Base-by-base conservation (phyloP, 1,284 basidiomycete genomes). In the Austroboletus niveus region DNA sequence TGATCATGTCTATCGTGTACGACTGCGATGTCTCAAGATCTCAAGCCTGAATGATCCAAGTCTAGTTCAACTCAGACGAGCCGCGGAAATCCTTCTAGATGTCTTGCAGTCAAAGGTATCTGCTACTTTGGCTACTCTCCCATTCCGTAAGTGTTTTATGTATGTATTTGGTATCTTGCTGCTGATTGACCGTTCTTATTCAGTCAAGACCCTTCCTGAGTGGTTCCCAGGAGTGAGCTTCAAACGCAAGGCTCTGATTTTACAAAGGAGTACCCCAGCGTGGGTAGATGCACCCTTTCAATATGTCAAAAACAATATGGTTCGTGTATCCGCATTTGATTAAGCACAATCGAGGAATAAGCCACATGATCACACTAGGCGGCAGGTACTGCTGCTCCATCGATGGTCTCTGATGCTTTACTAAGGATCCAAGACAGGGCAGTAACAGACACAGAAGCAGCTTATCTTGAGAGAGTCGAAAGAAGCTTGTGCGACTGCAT, bases 181-280 rank as follows among this genome's bases (percentile, higher is more conserved):
- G 22, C 39, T 51, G 8, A 38, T 27, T 42, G 27, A 39, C 20
- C 8, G 14, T 47, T 24, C 36, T 14, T 35, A 11, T 32, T 27
- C 5, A 61, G 62, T 65, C 17, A 51, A 27, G 36, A 9, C 57
- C 22, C 41, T 67, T 47, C 62, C 63, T 8, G 24, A 49, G 4
- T 63, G 63, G 65, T 54, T 63, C 11, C 63, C 62, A 41, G 64
- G 62, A 8, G 56, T 58, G 11, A 20, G 45, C 6, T 57, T 65
- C 47, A 53, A 64, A 17, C 52, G 52, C 14, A 46, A 8, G 14
- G 65, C 59, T 20, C n/a, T 17, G 22, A 35, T 52, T 27, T 50
- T 45, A 8, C 52, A 51, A 24, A 11, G 14, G 35, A 41, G 39
- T 5, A 51, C 55, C 10, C 11, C 46, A 6, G 24, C 42, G 32